A percentile compares a stretch with the other conserved stretches of the same genome.
Evolutionary conservation across 2,329 filamentous ascomycete species (phyloP).

Genomic region (Tothia fuscella): DNA sequence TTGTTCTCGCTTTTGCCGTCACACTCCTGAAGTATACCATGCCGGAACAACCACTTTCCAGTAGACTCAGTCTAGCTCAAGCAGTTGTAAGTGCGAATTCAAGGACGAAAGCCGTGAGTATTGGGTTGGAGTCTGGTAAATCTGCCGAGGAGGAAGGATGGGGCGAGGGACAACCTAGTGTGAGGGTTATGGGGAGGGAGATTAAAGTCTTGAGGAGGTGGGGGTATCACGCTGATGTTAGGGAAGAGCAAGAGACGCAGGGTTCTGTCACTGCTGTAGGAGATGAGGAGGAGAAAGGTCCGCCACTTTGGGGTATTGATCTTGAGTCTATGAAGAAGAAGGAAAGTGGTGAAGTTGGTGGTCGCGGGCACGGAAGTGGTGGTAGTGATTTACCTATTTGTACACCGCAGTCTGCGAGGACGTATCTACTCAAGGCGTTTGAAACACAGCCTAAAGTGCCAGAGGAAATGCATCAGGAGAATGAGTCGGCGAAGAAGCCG

Average conservation of each 20-base stretch:
- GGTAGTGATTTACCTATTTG: slow-evolving; percentile 55
- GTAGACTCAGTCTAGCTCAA: slow-evolving; percentile 69
- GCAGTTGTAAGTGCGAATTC: slow-evolving; percentile 76
- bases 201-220: slow-evolving; percentile 65
- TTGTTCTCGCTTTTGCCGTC: slow-evolving; percentile 71
- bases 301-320: slow-evolving; percentile 47
- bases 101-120: slow-evolving; percentile 58
- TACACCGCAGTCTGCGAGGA: slow-evolving; percentile 55
- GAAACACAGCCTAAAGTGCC: slow-evolving; percentile 28
- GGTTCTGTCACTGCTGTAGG: slow-evolving; percentile 5
- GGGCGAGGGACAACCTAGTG: slow-evolving; percentile 62
- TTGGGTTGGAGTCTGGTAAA: slow-evolving; percentile 57
- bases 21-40: slow-evolving; percentile 66
- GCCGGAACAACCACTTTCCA: slow-evolving; percentile 77
- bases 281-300: slow-evolving; percentile 21
- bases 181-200: slow-evolving; percentile 62
- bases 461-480: too few relatives aligned
- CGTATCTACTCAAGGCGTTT: slow-evolving; percentile 49
- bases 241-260: slow-evolving; percentile 17
- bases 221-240: slow-evolving; percentile 41
- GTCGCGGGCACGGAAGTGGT: not conserved
- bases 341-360: slow-evolving; percentile 26
- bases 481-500: slow-evolving; percentile 15
- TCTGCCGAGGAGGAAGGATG: slow-evolving; percentile 59
- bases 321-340: slow-evolving; percentile 40